These are phyloP conservation scores for Marasmius fiardii DNA, from an alignment of 1,284 basidiomycete species.

Conservation along the genomic window DNA sequence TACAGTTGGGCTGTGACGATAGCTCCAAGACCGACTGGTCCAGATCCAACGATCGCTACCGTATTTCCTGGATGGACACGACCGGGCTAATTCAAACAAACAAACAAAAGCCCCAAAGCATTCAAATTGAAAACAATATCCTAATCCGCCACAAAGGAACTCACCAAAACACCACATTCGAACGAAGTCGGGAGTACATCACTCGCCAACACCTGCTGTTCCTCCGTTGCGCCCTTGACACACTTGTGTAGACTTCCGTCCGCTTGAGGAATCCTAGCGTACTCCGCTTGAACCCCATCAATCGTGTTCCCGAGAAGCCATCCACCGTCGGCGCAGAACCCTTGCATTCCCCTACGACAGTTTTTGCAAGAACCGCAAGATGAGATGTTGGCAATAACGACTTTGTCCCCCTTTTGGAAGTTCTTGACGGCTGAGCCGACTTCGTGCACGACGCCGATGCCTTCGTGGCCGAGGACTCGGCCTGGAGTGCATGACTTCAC, in stretches of 20 bases:
- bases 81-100: conserved; percentile 14
- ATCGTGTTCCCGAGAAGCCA: conserved; percentile 25
- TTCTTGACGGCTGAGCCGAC: conserved; percentile 25
- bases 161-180: conserved; percentile 22
- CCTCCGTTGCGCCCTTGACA: conserved; percentile 17
- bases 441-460: conserved; percentile 27
- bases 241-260: conserved; percentile 19
- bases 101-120: background rate
- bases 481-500: conserved; percentile 19
- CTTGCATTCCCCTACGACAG: conserved; percentile 21
- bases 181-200: conserved; percentile 21
- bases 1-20: conserved; percentile 24
- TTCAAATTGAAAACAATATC: too few species aligned
- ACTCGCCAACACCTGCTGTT: conserved; percentile 20
- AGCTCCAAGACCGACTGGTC: conserved; percentile 22
- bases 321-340: conserved; percentile 24
- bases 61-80: conserved; percentile 20
- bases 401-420: conserved; percentile 27
- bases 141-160: background rate
- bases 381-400: conserved; percentile 12
- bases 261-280: conserved; percentile 23
- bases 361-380: conserved; percentile 14
- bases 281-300: conserved; percentile 27
- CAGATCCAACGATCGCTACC: conserved; percentile 22
- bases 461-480: conserved; percentile 32